Conservation (phyloP, 1,139 yeast genomes). For the Neolecta irregularis region DNA sequence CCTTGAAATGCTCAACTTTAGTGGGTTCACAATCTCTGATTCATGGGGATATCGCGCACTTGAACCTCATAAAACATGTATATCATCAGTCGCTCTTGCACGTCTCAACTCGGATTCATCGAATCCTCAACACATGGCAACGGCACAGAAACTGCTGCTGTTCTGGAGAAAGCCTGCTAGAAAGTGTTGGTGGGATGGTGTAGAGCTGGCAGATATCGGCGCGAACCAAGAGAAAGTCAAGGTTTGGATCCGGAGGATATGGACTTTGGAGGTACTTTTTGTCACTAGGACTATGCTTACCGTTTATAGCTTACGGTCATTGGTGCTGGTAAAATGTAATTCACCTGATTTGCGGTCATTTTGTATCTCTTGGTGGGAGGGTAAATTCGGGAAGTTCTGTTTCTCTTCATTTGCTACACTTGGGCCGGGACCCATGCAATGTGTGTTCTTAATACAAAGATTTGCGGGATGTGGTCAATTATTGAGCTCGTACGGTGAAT, state of each 20-base stretch:
- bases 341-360: no score
- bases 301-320: no score
- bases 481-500: no score
- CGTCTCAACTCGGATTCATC: no score
- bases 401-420: no score
- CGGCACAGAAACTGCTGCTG: slow-evolving; percentile 60
- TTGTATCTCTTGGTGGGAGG: no score
- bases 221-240: slow-evolving; percentile 27
- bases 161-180: slow-evolving; percentile 98
- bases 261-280: slow-evolving; percentile 58
- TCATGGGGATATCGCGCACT: slow-evolving; percentile 77
- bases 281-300: slow-evolving; percentile 11
- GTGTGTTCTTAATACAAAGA: no score
- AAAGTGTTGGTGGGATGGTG: slow-evolving; percentile 94
- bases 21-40: slow-evolving; percentile 60
- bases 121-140: slow-evolving; percentile 23
- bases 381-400: no score
- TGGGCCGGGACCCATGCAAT: no score
- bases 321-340: no score
- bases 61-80: slow-evolving; percentile 75
- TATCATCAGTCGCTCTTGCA: slow-evolving; percentile 71
- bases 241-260: slow-evolving; percentile 63
- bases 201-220: slow-evolving; percentile 28
- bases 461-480: no score
- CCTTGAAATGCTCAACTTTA: slow-evolving; percentile 17